Percentiles rank a stretch among this genome's conserved stretches.
phyloP scores from a whole-genome alignment of 106 monocot genomes.

The Apostasia shenzhenica region DNA sequence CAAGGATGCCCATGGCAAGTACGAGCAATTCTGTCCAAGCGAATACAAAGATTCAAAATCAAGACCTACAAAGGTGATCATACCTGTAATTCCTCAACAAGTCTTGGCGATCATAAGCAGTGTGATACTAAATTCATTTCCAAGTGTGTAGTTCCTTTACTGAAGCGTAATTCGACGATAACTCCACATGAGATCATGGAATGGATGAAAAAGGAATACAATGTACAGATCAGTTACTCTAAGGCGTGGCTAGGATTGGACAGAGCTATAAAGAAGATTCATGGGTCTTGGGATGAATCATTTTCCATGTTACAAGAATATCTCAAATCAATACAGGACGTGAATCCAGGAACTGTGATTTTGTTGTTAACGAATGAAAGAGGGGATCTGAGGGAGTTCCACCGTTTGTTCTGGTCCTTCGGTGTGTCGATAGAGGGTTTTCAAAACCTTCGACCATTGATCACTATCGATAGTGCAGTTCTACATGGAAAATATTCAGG shows the following conservation, averaged over 20 bases:
- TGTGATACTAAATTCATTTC: conserved; percentile 2
- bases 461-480: not conserved
- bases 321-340: not conserved
- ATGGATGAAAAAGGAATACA: conserved; percentile 3
- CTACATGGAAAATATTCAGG: conserved; percentile 7
- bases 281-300: conserved; percentile 7
- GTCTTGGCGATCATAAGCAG: conserved; percentile 1
- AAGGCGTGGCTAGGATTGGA: conserved; percentile 5
- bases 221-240: conserved; percentile 2
- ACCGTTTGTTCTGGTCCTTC: conserved; percentile 5
- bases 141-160: not conserved
- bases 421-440: not conserved
- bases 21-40: not conserved
- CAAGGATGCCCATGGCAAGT: conserved; percentile 7
- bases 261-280: conserved; percentile 5
- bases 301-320: not conserved
- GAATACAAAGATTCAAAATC: conserved; percentile 5
- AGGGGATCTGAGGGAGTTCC: not conserved
- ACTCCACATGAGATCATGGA: conserved; percentile 1
- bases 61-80: not conserved
- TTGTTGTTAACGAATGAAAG: conserved; percentile 1
- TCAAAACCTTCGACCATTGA: not conserved
- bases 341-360: not conserved
- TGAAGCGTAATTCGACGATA: conserved; percentile 2
- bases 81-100: not conserved